Evolutionary conservation across 768 basidiomycete genomes (phyloP).

Genomic region (Omphalotus guepiniiformis): DNA sequence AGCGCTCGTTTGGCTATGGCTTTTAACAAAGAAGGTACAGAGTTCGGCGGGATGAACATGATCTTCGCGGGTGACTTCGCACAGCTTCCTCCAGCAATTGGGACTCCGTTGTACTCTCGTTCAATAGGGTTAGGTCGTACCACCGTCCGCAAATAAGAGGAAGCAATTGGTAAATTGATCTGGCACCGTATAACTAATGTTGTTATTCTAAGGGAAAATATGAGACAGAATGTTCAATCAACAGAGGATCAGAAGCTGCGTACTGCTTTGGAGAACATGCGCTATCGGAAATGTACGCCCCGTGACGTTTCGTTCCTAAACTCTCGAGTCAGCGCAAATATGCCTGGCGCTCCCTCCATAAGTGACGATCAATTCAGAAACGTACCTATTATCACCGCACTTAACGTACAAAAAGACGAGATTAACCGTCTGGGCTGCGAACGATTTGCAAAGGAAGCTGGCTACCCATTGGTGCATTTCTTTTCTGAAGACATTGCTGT

Average conservation of each 20-base stretch:
- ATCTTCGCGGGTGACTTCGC: conserved; percentile 31
- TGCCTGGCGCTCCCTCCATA: background rate
- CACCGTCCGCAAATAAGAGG: too few relatives aligned
- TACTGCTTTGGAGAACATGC: conserved; percentile 19
- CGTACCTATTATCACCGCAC: conserved; percentile 20
- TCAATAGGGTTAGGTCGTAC: too few relatives aligned
- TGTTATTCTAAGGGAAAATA: conserved; percentile 14
- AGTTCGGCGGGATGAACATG: conserved; percentile 26
- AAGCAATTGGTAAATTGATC: conserved; percentile 12
- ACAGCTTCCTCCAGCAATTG: conserved; percentile 28
- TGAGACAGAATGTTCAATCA: conserved; percentile 16
- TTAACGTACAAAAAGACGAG: conserved; percentile 20
- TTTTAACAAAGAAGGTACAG: background rate
- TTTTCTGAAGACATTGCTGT: conserved; percentile 12
- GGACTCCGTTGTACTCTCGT: conserved; percentile 19
- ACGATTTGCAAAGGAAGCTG: conserved; percentile 21
- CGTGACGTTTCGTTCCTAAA: conserved; percentile 20
- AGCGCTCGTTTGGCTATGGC: conserved; percentile 18
- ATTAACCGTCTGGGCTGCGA: conserved; percentile 18
- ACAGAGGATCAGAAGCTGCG: conserved; percentile 16
- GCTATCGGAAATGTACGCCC: conserved; percentile 20
- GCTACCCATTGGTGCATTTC: conserved; percentile 8
- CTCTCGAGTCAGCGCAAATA: conserved; percentile 9
- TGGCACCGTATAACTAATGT: conserved; percentile 21
- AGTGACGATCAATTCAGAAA: conserved; percentile 14